phyloP scores from a whole-genome alignment of 2,329 filamentous ascomycete genomes.

The Diplodia scrobiculata region DNA sequence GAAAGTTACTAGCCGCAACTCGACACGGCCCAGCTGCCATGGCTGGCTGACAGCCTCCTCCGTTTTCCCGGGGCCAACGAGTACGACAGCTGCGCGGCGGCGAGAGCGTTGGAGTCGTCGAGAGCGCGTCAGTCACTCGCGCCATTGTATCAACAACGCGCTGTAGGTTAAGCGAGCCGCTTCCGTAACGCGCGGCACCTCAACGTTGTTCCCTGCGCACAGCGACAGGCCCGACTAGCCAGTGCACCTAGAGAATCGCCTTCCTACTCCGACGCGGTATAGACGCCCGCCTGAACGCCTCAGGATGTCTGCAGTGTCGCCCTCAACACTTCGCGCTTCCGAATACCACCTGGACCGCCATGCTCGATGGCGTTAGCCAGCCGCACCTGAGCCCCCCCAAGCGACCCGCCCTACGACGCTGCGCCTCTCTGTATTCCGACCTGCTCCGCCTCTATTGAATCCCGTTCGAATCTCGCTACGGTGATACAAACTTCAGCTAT shows the following conservation, averaged over 20 bases:
- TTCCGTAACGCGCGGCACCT: conserved; percentile 8
- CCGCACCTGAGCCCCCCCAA: background rate
- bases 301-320: conserved; percentile 13
- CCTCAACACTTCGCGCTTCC: conserved; percentile 22
- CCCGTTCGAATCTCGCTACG: conserved; percentile 5
- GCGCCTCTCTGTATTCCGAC: background rate
- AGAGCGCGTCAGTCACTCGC: background rate
- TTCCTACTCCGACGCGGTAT: conserved; percentile 1
- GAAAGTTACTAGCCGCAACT: background rate
- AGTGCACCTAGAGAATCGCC: conserved; percentile 16
- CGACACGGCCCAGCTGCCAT: conserved; percentile 7
- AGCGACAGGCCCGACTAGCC: background rate
- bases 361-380: conserved; percentile 9
- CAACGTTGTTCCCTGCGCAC: conserved; percentile 17
- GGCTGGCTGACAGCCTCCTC: background rate
- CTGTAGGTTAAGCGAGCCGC: conserved; percentile 22
- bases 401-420: background rate
- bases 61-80: background rate
- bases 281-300: conserved; percentile 14
- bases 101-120: background rate
- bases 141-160: conserved; percentile 20
- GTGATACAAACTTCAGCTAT: conserved; percentile 17
- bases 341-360: background rate
- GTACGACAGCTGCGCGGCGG: background rate
- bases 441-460: background rate